A percentile compares a stretch with the other conserved stretches of the same genome.
Conservation (phyloP, 2,329 filamentous ascomycete genomes). For the Emericellopsis cladophorae region DNA sequence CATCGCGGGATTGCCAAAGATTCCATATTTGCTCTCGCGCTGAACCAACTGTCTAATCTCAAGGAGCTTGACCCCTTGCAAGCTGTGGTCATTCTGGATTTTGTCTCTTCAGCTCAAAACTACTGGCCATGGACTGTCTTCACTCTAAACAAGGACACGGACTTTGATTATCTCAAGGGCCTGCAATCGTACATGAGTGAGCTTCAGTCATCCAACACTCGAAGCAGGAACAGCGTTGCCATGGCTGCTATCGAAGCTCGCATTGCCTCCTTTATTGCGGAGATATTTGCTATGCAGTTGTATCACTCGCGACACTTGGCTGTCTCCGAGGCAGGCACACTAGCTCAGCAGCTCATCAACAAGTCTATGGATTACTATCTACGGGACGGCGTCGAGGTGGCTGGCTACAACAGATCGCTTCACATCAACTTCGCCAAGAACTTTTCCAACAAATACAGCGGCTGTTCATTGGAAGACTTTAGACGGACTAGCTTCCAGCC, state of each 20-base stretch:
- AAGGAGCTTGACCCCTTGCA: constrained; percentile 50
- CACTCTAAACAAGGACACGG: constrained; percentile 58
- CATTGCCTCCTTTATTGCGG: constrained; percentile 71
- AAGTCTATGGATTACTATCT: constrained; percentile 65
- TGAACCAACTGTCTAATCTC: constrained; percentile 57
- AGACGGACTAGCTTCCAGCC: constrained; percentile 60
- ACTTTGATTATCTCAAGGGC: constrained; percentile 49
- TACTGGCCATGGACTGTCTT: constrained; percentile 93
- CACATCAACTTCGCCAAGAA: constrained; percentile 80
- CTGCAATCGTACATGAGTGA: constrained; percentile 57
- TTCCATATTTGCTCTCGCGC: constrained; percentile 62
- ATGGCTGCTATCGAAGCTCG: constrained; percentile 50
- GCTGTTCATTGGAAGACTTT: constrained; percentile 63
- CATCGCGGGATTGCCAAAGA: constrained; percentile 34
- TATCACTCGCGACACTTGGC: constrained; percentile 74
- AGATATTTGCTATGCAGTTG: constrained; percentile 82
- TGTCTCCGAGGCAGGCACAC: constrained; percentile 34
- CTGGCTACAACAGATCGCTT: constrained; percentile 75
- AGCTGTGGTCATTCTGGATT: constrained; percentile 67
- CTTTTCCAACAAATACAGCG: constrained; percentile 64
- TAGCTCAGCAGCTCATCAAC: constrained; percentile 59
- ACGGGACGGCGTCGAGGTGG: constrained; percentile 64
- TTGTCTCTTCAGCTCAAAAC: constrained; percentile 79
- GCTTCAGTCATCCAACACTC: constrained; percentile 37
- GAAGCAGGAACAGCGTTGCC: constrained; percentile 39